Evolutionary conservation across 495 filamentous ascomycete genomes (phyloP).

Genomic region (Penicillium desertorum): DNA sequence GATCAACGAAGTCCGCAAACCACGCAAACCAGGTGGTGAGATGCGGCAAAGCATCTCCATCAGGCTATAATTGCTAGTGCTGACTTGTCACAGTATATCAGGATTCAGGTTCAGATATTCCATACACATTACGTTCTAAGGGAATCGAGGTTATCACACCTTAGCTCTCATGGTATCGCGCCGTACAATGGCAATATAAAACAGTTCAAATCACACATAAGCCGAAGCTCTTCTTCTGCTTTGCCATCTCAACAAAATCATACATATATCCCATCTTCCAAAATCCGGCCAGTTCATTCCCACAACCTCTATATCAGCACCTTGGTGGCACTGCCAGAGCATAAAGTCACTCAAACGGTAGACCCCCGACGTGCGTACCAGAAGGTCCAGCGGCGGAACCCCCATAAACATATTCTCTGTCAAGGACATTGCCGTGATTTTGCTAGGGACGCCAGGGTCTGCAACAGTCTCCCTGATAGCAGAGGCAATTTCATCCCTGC

Average conservation of each 20-base stretch:
- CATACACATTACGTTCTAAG: conserved; percentile 26
- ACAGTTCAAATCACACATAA: not conserved
- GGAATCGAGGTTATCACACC: conserved; percentile 28
- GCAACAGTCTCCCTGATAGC: conserved; percentile 3
- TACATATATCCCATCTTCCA: not conserved
- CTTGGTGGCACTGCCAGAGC: conserved; percentile 6
- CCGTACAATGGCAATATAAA: no score
- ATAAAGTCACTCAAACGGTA: not conserved
- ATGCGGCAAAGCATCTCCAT: not conserved
- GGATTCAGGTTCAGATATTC: conserved; percentile 42
- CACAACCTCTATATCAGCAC: conserved; percentile 5
- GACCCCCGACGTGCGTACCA: not conserved
- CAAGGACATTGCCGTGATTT: no score
- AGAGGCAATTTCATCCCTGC: not conserved
- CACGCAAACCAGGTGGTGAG: conserved; percentile 31
- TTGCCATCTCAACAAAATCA: conserved; percentile 3
- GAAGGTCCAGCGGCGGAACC: not conserved
- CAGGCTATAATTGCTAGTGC: not conserved
- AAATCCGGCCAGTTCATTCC: conserved; percentile 1
- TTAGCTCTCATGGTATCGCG: not conserved
- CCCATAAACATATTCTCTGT: no score
- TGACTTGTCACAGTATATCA: conserved; percentile 31
- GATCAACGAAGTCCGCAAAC: conserved; percentile 27
- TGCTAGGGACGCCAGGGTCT: no score
- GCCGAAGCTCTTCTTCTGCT: not conserved